A percentile compares a stretch with the other conserved stretches of the same genome.
phyloP scores from a whole-genome alignment of 768 basidiomycete genomes.

The Mycena chlorophos region DNA sequence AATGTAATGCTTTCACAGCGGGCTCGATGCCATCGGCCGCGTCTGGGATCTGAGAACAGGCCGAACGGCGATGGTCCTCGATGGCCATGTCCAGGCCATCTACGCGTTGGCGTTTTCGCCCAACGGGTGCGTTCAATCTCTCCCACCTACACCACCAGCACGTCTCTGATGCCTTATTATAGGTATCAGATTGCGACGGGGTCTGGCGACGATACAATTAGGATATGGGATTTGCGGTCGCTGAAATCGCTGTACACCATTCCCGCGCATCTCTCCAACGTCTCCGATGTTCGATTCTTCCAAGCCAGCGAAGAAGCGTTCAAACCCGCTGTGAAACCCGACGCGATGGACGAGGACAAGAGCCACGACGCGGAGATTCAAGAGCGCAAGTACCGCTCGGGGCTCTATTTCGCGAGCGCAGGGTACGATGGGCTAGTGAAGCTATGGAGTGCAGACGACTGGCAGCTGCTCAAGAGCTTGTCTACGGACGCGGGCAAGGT shows the following conservation, averaged over 20 bases:
- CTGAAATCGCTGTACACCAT: constrained; percentile 93
- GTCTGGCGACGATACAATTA: constrained; percentile 94
- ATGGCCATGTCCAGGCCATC: constrained; percentile 94
- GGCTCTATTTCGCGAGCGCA: constrained; percentile 88
- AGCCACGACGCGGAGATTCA: constrained; percentile 48
- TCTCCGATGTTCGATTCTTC: constrained; percentile 96
- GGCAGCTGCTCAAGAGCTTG: constrained; percentile 86
- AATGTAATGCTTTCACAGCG: constrained; percentile 52
- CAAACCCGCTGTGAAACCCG: constrained; percentile 36
- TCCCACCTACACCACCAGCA: constrained; percentile 1
- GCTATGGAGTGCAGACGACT: constrained; percentile 97
- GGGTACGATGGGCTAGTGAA: constrained; percentile 97
- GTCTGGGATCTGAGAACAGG: constrained; percentile 98
- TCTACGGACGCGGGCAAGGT: constrained; percentile 97
- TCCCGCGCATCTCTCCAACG: constrained; percentile 92
- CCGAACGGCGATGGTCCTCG: constrained; percentile 94
- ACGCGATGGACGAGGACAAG: constrained; percentile 50
- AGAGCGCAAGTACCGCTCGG: constrained; percentile 81
- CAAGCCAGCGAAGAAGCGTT: constrained; percentile 57
- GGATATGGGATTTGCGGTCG: constrained; percentile 97
- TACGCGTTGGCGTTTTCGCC: constrained; percentile 91
- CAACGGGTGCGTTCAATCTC: constrained; percentile 71
- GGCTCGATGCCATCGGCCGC: constrained; percentile 93
- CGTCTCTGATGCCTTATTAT: constrained; percentile 18
- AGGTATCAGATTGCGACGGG: constrained; percentile 98